These are phyloP conservation scores for Fomitopsis palustris DNA, from an alignment of 1,284 basidiomycete species.

Conservation along the genomic window DNA sequence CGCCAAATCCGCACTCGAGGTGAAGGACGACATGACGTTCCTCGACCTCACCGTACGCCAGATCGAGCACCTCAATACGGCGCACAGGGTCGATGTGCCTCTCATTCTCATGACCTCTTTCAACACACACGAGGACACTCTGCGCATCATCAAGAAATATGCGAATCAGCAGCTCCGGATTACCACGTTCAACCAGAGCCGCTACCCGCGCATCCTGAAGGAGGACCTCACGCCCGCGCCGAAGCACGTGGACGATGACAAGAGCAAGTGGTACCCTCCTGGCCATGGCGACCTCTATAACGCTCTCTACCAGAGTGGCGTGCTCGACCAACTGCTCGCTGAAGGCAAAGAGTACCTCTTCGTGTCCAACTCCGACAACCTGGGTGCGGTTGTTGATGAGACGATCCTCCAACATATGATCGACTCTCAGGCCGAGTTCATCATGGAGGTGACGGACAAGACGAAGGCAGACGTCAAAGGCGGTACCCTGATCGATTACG, in stretches of 20 bases:
- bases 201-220: conserved; percentile 96
- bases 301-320: conserved; percentile 89
- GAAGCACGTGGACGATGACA: conserved; percentile 84
- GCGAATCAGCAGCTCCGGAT: conserved; percentile 95
- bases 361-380: conserved; percentile 97
- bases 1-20: conserved; percentile 86
- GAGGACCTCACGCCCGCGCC: conserved; percentile 91
- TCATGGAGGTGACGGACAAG: conserved; percentile 99
- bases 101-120: conserved; percentile 99
- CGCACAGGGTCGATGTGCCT: conserved; percentile 76
- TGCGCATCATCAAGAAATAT: conserved; percentile 99
- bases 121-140: conserved; percentile 96
- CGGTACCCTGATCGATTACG: conserved; percentile 96
- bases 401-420: conserved; percentile 88
- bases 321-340: conserved; percentile 89
- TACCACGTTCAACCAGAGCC: conserved; percentile 95
- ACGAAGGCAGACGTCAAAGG: conserved; percentile 99
- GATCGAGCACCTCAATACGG: conserved; percentile 85
- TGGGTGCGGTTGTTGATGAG: conserved; percentile 91
- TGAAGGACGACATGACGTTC: conserved; percentile 98
- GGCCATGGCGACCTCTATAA: conserved; percentile 98
- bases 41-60: conserved; percentile 94
- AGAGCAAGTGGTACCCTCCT: conserved; percentile 97
- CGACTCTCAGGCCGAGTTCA: conserved; percentile 80
- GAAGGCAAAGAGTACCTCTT: conserved; percentile 99